These are phyloP conservation scores for Piedraia hortae DNA, from an alignment of 2,329 filamentous ascomycete genomes.

Conservation along the genomic window DNA sequence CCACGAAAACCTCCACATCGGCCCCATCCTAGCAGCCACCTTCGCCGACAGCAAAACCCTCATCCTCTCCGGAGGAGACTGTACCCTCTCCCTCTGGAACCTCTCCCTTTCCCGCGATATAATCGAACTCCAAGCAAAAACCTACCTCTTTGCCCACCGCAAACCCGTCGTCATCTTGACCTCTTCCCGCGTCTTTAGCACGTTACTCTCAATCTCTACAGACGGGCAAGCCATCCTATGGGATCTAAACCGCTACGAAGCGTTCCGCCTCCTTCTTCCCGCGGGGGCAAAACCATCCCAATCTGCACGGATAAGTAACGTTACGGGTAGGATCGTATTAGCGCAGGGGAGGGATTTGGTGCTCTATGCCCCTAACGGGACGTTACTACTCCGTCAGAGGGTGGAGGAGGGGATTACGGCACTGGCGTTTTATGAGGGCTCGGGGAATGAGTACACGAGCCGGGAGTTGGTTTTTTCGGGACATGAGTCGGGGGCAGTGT, in stretches of 20 bases:
- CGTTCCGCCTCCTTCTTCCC: conserved; percentile 25
- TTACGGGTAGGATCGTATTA: conserved; percentile 68
- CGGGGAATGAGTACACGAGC: conserved; percentile 75
- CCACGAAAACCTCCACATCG: conserved; percentile 81
- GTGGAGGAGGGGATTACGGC: conserved; percentile 48
- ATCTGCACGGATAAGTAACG: conserved; percentile 67
- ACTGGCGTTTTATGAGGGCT: conserved; percentile 80
- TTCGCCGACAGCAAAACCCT: conserved; percentile 79
- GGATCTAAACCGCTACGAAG: conserved; percentile 78
- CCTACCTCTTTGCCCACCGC: conserved; percentile 74
- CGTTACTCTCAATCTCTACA: conserved; percentile 54
- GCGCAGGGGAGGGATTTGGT: conserved; percentile 49
- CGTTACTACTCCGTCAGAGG: conserved; percentile 53
- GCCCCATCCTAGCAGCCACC: conserved; percentile 55
- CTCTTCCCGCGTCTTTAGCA: conserved; percentile 66
- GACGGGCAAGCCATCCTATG: conserved; percentile 71
- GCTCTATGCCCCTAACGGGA: conserved; percentile 71
- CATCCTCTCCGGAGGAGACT: conserved; percentile 77
- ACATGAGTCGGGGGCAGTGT: conserved; percentile 58
- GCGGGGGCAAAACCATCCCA: conserved; percentile 33
- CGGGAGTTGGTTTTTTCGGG: conserved; percentile 70
- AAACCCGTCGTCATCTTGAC: conserved; percentile 57
- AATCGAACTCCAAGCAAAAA: conserved; percentile 52
- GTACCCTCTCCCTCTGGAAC: conserved; percentile 63
- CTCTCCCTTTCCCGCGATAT: conserved; percentile 32